Conservation (phyloP, 768 basidiomycete species). For the Trametes meyenii region DNA sequence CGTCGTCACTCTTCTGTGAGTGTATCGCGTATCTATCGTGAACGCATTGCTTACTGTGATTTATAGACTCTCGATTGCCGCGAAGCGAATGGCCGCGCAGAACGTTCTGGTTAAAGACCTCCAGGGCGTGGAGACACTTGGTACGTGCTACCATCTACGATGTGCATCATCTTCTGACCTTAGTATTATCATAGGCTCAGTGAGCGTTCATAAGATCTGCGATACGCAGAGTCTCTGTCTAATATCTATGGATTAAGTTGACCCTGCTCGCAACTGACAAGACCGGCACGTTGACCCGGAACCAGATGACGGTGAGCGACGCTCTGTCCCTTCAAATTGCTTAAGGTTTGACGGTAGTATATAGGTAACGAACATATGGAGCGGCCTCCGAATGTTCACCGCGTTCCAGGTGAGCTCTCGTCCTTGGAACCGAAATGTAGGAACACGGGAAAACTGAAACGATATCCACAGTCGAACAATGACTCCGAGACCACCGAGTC, state of each 20-base stretch:
- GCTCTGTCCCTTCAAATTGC: background rate
- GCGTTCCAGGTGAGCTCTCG: conserved; percentile 55
- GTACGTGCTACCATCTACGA: conserved; percentile 31
- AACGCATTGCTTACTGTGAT: no score
- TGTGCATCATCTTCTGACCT: background rate
- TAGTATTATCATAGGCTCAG: conserved; percentile 21
- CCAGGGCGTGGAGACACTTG: conserved; percentile 73
- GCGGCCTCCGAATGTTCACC: conserved; percentile 59
- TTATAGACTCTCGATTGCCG: conserved; percentile 59
- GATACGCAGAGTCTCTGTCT: conserved; percentile 6
- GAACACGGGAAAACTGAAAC: background rate
- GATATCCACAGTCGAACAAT: conserved; percentile 62
- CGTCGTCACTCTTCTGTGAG: conserved; percentile 60
- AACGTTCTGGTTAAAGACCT: conserved; percentile 75
- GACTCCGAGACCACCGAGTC: conserved; percentile 54
- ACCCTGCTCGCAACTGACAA: conserved; percentile 73
- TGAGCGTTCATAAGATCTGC: conserved; percentile 14
- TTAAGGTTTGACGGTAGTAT: background rate
- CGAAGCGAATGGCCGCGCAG: conserved; percentile 70
- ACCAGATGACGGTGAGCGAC: conserved; percentile 62
- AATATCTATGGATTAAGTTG: conserved; percentile 41
- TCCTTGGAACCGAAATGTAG: background rate
- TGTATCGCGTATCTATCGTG: background rate
- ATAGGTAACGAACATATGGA: conserved; percentile 69
- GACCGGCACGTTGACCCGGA: conserved; percentile 70